Evolutionary conservation across 176 grass and related monocot genomes (phyloP).

Genomic region (Bonia amplexicaulis): DNA sequence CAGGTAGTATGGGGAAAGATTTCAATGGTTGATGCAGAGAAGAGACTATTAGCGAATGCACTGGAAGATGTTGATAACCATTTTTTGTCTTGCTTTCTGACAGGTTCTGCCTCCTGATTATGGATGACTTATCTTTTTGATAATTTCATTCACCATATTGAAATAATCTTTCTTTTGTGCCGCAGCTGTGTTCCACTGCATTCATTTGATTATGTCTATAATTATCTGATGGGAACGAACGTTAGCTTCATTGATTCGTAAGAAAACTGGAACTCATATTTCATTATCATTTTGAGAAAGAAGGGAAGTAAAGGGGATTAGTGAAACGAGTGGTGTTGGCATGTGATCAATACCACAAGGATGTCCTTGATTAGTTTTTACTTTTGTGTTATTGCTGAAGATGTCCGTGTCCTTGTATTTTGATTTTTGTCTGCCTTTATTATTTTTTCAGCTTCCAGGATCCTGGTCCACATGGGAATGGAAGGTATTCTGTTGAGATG

Average conservation of each 20-base stretch:
- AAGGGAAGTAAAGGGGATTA: not conserved
- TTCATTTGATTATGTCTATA: constrained; percentile 93
- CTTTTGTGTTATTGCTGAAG: not conserved
- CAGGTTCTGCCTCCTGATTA: constrained; percentile 47
- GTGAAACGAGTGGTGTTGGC: constrained; percentile 2
- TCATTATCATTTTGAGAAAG: constrained; percentile 4
- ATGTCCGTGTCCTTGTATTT: constrained; percentile 13
- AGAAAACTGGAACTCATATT: constrained; percentile 36
- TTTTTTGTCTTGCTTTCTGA: constrained; percentile 96
- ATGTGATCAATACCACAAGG: not conserved
- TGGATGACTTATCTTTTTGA: constrained; percentile 16
- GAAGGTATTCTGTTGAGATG: constrained; percentile 80
- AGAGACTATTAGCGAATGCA: constrained; percentile 86
- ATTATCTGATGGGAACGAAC: constrained; percentile 92
- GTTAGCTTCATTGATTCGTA: constrained; percentile 91
- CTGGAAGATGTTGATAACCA: constrained; percentile 84
- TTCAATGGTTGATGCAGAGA: constrained; percentile 98
- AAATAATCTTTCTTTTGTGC: constrained; percentile 37
- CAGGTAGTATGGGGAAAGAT: constrained; percentile 97
- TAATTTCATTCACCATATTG: constrained; percentile 27
- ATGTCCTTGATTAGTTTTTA: not conserved
- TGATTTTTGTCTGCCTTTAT: constrained; percentile 27
- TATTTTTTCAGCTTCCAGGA: constrained; percentile 72
- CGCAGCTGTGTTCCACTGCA: constrained; percentile 86
- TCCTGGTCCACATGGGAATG: constrained; percentile 95